These are phyloP conservation scores for Naganishia onofrii DNA, from an alignment of 768 basidiomycete species.

Conservation along the genomic window DNA sequence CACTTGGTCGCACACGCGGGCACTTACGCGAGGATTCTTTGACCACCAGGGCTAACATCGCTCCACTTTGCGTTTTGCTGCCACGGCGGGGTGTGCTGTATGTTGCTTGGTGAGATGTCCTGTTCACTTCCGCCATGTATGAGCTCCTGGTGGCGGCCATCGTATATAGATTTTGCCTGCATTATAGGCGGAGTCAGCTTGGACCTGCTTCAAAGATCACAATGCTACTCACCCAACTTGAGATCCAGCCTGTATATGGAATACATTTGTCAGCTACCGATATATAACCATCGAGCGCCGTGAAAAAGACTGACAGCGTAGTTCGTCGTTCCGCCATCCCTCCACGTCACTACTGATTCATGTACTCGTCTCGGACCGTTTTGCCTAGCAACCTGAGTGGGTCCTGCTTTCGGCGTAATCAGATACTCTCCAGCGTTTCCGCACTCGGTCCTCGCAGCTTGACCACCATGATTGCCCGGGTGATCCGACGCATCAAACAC, in stretches of 20 bases:
- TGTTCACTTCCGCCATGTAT: neutral
- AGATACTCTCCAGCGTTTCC: neutral
- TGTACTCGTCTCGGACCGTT: neutral
- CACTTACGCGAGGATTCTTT: slow-evolving; percentile 20
- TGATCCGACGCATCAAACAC: neutral
- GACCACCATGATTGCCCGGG: neutral
- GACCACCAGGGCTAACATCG: neutral
- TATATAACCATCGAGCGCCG: too few relatives aligned
- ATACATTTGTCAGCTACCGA: too few relatives aligned
- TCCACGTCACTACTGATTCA: neutral
- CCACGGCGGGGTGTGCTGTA: neutral
- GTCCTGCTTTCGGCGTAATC: neutral
- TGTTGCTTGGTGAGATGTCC: neutral
- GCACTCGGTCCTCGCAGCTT: neutral
- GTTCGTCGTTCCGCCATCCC: too few relatives aligned
- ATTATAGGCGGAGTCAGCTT: too few relatives aligned
- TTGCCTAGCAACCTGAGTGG: neutral
- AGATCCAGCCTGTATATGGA: too few relatives aligned
- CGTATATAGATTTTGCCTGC: too few relatives aligned
- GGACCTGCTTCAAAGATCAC: too few relatives aligned
- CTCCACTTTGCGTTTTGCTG: slow-evolving; percentile 16
- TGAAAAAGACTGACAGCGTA: too few relatives aligned
- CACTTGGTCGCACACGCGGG: neutral
- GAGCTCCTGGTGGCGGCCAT: neutral
- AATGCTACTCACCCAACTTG: too few relatives aligned